Percentiles rank a stretch among this genome's conserved stretches.
These are phyloP conservation scores for Cerioporus squamosus DNA, from an alignment of 1,284 basidiomycete species.

Conservation along the genomic window DNA sequence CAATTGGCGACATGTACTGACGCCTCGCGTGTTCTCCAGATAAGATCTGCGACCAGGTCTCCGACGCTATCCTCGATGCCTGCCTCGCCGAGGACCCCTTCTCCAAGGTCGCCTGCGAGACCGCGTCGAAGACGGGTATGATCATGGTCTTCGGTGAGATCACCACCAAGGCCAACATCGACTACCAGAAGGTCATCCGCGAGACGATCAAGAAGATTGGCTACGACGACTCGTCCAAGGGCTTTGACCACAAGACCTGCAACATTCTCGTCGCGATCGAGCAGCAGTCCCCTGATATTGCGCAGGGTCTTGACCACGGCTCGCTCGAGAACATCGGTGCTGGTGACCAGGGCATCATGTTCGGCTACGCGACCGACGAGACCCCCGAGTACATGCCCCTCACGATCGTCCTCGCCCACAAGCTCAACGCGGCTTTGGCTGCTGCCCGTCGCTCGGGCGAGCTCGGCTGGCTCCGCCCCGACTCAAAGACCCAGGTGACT, in stretches of 20 bases:
- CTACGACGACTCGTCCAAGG: slow-evolving; percentile 97
- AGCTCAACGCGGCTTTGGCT: slow-evolving; percentile 96
- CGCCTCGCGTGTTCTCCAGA: slow-evolving; percentile 53
- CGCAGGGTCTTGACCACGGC: slow-evolving; percentile 98
- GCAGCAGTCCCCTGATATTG: slow-evolving; percentile 99
- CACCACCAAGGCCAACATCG: slow-evolving; percentile 92
- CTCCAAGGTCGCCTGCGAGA: slow-evolving; percentile 98
- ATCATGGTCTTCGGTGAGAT: slow-evolving; percentile 99
- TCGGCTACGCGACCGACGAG: slow-evolving; percentile 99
- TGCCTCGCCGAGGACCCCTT: slow-evolving; percentile 94
- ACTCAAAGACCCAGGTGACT: slow-evolving; percentile 99
- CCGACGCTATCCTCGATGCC: slow-evolving; percentile 96
- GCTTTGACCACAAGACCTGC: slow-evolving; percentile 99
- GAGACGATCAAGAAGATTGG: slow-evolving; percentile 98
- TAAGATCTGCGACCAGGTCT: slow-evolving; percentile 99
- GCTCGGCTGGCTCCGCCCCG: slow-evolving; percentile 94
- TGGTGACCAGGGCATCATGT: slow-evolving; percentile 99
- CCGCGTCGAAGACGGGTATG: slow-evolving; percentile 95
- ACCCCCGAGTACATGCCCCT: slow-evolving; percentile 98
- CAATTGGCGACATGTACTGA: slow-evolving; percentile 7
- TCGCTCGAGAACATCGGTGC: slow-evolving; percentile 95
- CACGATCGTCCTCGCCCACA: slow-evolving; percentile 97
- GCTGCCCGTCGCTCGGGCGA: slow-evolving; percentile 86
- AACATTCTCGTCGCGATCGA: slow-evolving; percentile 99
- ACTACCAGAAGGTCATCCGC: slow-evolving; percentile 98